Evolutionary conservation across 192 early-diverging fungal species (phyloP), one percentile per base, ranked within the genome.

Genomic region (Ambispora gerdemannii): DNA sequence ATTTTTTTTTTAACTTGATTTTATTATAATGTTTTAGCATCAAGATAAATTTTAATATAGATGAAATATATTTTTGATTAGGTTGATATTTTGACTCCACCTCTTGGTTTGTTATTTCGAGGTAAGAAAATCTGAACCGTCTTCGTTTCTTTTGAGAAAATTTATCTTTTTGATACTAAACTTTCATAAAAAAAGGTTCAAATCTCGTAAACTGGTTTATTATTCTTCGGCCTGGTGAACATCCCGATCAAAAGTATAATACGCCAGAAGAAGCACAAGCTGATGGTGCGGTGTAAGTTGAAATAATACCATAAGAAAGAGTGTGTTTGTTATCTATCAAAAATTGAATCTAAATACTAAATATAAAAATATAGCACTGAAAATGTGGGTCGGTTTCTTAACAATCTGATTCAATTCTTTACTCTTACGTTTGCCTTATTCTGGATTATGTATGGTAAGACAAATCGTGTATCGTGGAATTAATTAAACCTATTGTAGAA

Each of bases 191-290:
- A 31, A 0, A 19, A 79, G 77, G 75, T 19, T 71, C 75, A 43
- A 76, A 80, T 65, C 71, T 80, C 47, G 78, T 75, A 60, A 80
- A 80, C 63, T 80, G 61, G 55, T 80, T 80, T 67, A 77, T 80
- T 65, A 35, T 80, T n/a, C 32, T 80, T 47, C 72, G 68, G 34
- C 58, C 52, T 0, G 78, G 75, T 2, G 36, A 67, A 2, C 34
- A 27, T 0, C 34, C 31, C 1, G 55, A 33, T 22, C 4, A 28
- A 2, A 20, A 4, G 0, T 80, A 80, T 71, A 1, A 47, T 47
- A 80, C 75, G 7, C 58, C 70, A 4, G 71, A 72, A 2, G 58
- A 75, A 34, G 78, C 78, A 31, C 78, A 80, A 59, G 36, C 6
- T 2, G 78, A 75, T 25, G 78, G 78, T 35, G 78, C 78, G 2